phyloP scores from a whole-genome alignment of 1,284 basidiomycete species.

The Pseudozyma sp. region DNA sequence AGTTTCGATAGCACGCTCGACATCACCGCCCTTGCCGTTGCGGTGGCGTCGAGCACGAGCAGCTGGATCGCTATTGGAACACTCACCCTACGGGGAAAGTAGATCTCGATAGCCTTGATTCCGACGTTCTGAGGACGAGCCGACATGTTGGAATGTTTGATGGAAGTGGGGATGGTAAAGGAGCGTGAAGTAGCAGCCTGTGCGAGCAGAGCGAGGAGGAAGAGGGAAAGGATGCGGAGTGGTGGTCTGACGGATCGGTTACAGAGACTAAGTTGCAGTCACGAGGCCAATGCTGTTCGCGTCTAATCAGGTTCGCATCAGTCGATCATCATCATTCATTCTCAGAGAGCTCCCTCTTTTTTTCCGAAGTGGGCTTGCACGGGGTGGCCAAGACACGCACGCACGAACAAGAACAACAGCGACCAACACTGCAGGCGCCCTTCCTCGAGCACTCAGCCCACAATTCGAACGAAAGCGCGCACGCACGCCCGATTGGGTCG shows the following conservation, averaged over 20 bases:
- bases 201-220: slow-evolving; percentile 7
- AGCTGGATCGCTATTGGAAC: not conserved
- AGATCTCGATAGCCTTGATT: slow-evolving; percentile 90
- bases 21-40: not conserved
- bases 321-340: slow-evolving; percentile 1
- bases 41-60: not conserved
- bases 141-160: slow-evolving; percentile 49
- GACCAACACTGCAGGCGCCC: slow-evolving; percentile 1
- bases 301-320: not conserved
- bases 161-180: slow-evolving; percentile 9
- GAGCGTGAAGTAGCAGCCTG: slow-evolving; percentile 28
- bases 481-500: not conserved
- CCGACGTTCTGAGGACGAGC: slow-evolving; percentile 87
- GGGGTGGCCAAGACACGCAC: slow-evolving; percentile 5
- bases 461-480: not conserved
- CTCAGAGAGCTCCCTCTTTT: not conserved
- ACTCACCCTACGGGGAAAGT: slow-evolving; percentile 88
- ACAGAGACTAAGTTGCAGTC: not conserved
- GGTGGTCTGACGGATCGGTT: slow-evolving; percentile 9
- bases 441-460: too few relatives aligned
- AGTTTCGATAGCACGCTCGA: not conserved
- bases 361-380: not conserved
- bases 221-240: not conserved
- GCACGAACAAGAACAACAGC: not conserved
- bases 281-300: too few relatives aligned